phyloP scores from a whole-genome alignment of 2,329 filamentous ascomycete genomes.

The Blastomyces gilchristii region DNA sequence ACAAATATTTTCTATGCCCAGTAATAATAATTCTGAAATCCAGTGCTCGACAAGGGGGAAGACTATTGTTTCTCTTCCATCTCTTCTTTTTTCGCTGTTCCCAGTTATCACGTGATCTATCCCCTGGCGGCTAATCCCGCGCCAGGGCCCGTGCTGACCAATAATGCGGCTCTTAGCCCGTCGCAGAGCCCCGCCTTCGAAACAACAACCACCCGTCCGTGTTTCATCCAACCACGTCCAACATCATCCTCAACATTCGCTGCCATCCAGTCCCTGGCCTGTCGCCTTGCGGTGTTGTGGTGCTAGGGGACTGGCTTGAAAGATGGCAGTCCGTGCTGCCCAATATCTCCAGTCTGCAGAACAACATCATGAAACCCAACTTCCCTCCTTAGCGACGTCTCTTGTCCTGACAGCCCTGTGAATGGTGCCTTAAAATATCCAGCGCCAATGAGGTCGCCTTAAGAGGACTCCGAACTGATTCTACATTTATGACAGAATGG shows the following conservation, averaged over 20 bases:
- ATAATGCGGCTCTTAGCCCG: conserved; percentile 1
- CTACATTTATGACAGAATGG: neutral
- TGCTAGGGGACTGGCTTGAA: neutral
- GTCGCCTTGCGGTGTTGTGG: neutral
- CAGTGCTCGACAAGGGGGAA: neutral
- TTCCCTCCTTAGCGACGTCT: no score
- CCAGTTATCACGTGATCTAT: neutral
- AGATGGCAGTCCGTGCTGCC: neutral
- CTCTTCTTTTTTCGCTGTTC: neutral
- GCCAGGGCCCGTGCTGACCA: neutral
- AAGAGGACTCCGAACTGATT: neutral
- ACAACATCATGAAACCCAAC: neutral
- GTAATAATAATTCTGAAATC: neutral
- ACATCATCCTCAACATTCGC: conserved; percentile 10
- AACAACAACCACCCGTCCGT: conserved; percentile 7
- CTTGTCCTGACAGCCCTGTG: neutral
- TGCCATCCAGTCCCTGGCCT: conserved; percentile 16
- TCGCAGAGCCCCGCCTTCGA: conserved; percentile 5
- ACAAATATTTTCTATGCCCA: neutral
- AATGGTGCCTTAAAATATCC: conserved; percentile 3
- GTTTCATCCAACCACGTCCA: neutral
- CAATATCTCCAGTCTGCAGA: conserved; percentile 3
- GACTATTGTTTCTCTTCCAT: neutral
- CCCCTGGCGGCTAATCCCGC: conserved; percentile 1
- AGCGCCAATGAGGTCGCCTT: neutral